phyloP scores from a whole-genome alignment of 345 rosid genomes.

The Murraya koenigii region DNA sequence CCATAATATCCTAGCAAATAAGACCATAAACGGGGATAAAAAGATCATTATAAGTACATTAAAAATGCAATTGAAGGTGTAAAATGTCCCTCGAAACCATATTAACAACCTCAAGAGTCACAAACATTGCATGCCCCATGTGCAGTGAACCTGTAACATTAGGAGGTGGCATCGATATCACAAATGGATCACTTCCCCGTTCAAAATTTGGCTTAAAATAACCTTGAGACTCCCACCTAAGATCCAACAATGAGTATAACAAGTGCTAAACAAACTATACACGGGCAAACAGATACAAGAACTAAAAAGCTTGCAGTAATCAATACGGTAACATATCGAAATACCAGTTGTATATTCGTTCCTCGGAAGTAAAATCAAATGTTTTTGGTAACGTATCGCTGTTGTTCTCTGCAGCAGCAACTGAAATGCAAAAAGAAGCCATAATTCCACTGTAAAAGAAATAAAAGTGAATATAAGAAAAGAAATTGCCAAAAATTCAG shows the following conservation, averaged over 20 bases:
- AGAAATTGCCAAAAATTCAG: background rate
- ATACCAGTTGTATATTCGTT: constrained; percentile 89
- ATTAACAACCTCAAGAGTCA: constrained; percentile 80
- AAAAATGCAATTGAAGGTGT: background rate
- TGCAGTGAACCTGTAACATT: constrained; percentile 96
- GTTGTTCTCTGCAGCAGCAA: constrained; percentile 45
- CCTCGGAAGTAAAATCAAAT: constrained; percentile 86
- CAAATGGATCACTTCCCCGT: constrained; percentile 71
- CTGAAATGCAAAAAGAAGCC: constrained; percentile 36
- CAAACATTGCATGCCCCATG: constrained; percentile 99
- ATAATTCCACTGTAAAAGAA: background rate
- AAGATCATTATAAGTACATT: constrained; percentile 10
- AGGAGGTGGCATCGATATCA: constrained; percentile 96
- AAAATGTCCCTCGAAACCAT: background rate
- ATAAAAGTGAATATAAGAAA: background rate
- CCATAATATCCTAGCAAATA: constrained; percentile 73
- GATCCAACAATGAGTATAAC: constrained; percentile 20
- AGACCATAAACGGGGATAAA: constrained; percentile 18
- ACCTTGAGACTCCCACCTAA: constrained; percentile 98
- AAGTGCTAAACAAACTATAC: constrained; percentile 4
- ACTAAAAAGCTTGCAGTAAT: background rate
- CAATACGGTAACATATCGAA: background rate
- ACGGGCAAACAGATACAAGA: background rate
- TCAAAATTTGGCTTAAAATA: constrained; percentile 78
- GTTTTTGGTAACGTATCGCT: constrained; percentile 62